A percentile compares a stretch with the other conserved stretches of the same genome.
These are phyloP conservation scores for Zanthoxylum bungeanum DNA, from an alignment of 345 rosid species.

Conservation along the genomic window DNA sequence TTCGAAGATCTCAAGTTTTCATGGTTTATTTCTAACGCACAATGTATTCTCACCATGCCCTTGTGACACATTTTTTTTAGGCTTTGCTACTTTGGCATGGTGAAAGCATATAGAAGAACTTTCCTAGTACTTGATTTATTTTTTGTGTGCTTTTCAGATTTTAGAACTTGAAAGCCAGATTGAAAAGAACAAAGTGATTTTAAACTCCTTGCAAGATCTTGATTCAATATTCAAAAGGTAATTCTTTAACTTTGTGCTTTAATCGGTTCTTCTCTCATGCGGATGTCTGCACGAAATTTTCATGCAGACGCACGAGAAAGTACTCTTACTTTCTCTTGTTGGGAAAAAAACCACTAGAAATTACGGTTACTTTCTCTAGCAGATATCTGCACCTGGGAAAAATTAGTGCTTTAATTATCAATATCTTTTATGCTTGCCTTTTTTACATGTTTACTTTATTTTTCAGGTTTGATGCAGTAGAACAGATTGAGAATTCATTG, in stretches of 20 bases:
- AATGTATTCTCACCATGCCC: not conserved
- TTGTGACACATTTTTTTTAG: not conserved
- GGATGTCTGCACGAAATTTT: too few species aligned
- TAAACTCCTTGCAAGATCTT: conserved; percentile 65
- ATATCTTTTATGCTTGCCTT: conserved; percentile 14
- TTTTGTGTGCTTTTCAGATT: conserved; percentile 35
- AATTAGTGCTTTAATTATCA: conserved; percentile 8
- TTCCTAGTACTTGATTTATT: conserved; percentile 1
- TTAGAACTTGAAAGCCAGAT: conserved; percentile 67
- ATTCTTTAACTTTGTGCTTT: conserved; percentile 6
- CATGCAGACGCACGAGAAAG: too few species aligned
- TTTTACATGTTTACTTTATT: conserved; percentile 14
- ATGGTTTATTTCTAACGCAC: not conserved
- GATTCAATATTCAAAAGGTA: conserved; percentile 55
- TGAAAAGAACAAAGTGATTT: conserved; percentile 55
- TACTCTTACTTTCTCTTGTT: too few species aligned
- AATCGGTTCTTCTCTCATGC: too few species aligned
- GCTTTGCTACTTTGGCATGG: not conserved
- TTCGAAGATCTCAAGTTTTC: not conserved
- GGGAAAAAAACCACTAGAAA: too few species aligned
- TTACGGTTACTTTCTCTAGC: too few species aligned
- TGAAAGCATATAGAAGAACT: too few species aligned
- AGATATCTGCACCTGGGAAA: too few species aligned
- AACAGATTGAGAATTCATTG: conserved; percentile 68
- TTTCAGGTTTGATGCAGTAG: conserved; percentile 60